A percentile compares a stretch with the other conserved stretches of the same genome.
These are phyloP conservation scores for Choanephora cucurbitarum DNA, from an alignment of 371 early-diverging fungal species.

Conservation along the genomic window DNA sequence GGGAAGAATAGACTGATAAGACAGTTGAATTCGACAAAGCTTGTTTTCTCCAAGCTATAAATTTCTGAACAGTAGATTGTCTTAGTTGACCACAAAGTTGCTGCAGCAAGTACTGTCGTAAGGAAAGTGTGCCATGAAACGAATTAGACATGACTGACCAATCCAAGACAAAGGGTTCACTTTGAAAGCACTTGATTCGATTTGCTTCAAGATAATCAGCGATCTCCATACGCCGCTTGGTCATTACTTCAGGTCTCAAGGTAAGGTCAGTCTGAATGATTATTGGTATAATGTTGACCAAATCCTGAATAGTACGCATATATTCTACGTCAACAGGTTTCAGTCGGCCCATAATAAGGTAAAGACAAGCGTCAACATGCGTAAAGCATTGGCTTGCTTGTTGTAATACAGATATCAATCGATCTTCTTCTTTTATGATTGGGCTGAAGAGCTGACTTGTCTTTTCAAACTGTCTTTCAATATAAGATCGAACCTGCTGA, in stretches of 20 bases:
- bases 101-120: conserved; percentile 19
- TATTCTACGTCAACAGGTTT: conserved; percentile 78
- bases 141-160: conserved; percentile 14
- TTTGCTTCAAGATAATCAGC: conserved; percentile 8
- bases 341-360: conserved; percentile 63
- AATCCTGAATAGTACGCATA: conserved; percentile 60
- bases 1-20: neutral
- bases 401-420: conserved; percentile 10
- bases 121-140: conserved; percentile 15
- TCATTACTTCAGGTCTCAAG: conserved; percentile 12
- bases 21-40: too few species aligned
- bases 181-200: conserved; percentile 10
- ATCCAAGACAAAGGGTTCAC: conserved; percentile 18
- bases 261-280: conserved; percentile 63
- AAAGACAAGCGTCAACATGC: conserved; percentile 72
- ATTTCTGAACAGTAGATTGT: conserved; percentile 12
- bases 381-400: conserved; percentile 44
- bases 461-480: conserved; percentile 42
- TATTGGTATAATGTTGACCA: conserved; percentile 65
- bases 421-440: conserved; percentile 20
- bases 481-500: conserved; percentile 29
- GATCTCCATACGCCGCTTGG: conserved; percentile 12
- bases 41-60: conserved; percentile 17
- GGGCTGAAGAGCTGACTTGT: conserved; percentile 34
- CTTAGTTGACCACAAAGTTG: conserved; percentile 6